Base-by-base conservation (phyloP, 441 rosid genomes). In the Euphorbia schlechtendalii region DNA sequence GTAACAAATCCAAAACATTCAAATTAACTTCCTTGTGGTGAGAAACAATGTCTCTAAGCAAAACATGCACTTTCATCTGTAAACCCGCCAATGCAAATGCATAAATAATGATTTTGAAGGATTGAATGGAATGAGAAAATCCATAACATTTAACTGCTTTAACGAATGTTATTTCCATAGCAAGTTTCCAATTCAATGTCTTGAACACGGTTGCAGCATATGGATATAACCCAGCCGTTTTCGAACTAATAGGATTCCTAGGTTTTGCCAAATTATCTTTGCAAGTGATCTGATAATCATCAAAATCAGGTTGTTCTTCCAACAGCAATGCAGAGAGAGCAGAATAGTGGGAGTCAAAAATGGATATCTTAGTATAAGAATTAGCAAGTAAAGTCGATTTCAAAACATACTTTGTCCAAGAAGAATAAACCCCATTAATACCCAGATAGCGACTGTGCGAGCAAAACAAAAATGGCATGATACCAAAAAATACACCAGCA, bases 111-210 rank as follows among this genome's bases (percentile, higher is more conserved):
- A 76, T 69, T 52, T 68, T 76, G 20, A 76, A 80, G 2, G 73
- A 80, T 22, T 59, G 14, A 38, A 78, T 52, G 0, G 86, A 81
- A 55, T 77, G 71, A 51, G 68, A 61, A 2, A 78, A 68, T 5
- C 82, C 86, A 11, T 77, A 62, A 58, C 27, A 49, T 10, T 46
- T 67, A 55, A 71, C 80, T 14, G 70, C 71, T 22, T 20, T 55
- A 59, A 17, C 54, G 59, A 83, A 78, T 41, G 71, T 64, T 56
- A 58, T 69, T 21, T 66, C 40, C 69, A 70, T 64, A 2, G 79
- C 59, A 27, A 28, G 53, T 45, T 71, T 59, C 88, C 83, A 83
- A 66, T 73, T 67, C 75, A 86, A 73, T 38, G 86, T 75, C 78
- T 86, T 86, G 6, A 71, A 54, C 52, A 80, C 72, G 13, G 71